A percentile compares a stretch with the other conserved stretches of the same genome.
phyloP scores from a whole-genome alignment of 2,329 filamentous ascomycete genomes.

The Talaromyces funiculosus region DNA sequence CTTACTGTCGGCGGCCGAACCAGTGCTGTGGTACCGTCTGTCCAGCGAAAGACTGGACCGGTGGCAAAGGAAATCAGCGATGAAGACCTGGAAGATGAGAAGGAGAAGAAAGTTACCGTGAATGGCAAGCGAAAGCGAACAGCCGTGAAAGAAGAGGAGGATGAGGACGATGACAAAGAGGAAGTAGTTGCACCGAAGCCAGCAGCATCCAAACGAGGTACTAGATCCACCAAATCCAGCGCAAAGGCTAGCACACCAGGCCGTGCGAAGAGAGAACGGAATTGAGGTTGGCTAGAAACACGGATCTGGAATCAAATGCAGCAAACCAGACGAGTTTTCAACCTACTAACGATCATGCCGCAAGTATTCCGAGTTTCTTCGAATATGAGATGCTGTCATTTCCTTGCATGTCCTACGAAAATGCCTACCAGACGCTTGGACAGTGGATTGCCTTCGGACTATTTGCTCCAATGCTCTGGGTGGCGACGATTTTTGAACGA shows the following conservation, averaged over 20 bases:
- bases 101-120: slow-evolving; percentile 18
- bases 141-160: slow-evolving; percentile 22
- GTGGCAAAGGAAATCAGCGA: slow-evolving; percentile 50
- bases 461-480: neutral
- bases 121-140: slow-evolving; percentile 30
- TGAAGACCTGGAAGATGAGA: slow-evolving; percentile 23
- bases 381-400: neutral
- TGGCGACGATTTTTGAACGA: neutral
- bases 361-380: neutral
- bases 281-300: neutral
- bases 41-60: slow-evolving; percentile 75
- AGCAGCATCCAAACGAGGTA: slow-evolving; percentile 14
- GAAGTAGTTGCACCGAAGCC: slow-evolving; percentile 19
- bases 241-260: neutral
- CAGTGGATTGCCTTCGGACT: neutral
- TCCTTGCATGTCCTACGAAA: neutral
- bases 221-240: neutral
- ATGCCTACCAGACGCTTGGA: neutral
- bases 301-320: neutral
- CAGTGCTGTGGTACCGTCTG: slow-evolving; percentile 75
- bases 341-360: neutral
- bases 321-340: neutral
- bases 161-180: slow-evolving; percentile 21
- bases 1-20: slow-evolving; percentile 87
- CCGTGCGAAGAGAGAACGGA: neutral